Evolutionary conservation across 176 grass and related monocot species (phyloP).

Genomic region (Chrysopogon serrulatus): DNA sequence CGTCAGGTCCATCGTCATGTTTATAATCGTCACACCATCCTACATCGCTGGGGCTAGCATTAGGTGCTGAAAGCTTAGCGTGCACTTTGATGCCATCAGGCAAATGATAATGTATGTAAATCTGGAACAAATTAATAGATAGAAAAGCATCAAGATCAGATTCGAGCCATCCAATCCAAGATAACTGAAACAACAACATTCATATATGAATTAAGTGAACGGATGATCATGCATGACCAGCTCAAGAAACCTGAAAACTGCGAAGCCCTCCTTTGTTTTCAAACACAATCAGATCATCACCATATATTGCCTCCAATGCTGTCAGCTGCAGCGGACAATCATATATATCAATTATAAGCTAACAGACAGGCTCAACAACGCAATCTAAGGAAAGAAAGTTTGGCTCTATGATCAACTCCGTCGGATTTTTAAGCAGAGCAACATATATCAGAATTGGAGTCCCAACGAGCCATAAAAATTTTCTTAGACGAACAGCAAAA

Average conservation of each 20-base stretch:
- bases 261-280: conserved; percentile 35
- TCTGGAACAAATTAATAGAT: neutral
- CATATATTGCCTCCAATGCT: conserved; percentile 29
- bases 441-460: neutral
- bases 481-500: neutral
- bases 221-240: neutral
- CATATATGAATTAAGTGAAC: neutral
- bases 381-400: neutral
- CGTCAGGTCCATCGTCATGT: conserved; percentile 10
- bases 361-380: neutral
- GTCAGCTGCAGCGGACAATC: neutral
- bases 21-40: neutral
- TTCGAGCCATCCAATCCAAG: neutral
- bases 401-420: neutral
- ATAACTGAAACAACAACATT: neutral
- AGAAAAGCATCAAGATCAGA: neutral
- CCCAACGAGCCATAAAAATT: neutral
- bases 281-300: conserved; percentile 18
- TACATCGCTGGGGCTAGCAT: neutral
- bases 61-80: conserved; percentile 14
- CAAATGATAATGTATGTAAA: conserved; percentile 21
- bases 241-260: conserved; percentile 43
- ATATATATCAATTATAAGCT: neutral
- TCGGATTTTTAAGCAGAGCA: neutral
- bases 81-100: neutral